Evolutionary conservation across 805 yeast genomes (phyloP).

Genomic region (Jamesozyma jinghongensis): DNA sequence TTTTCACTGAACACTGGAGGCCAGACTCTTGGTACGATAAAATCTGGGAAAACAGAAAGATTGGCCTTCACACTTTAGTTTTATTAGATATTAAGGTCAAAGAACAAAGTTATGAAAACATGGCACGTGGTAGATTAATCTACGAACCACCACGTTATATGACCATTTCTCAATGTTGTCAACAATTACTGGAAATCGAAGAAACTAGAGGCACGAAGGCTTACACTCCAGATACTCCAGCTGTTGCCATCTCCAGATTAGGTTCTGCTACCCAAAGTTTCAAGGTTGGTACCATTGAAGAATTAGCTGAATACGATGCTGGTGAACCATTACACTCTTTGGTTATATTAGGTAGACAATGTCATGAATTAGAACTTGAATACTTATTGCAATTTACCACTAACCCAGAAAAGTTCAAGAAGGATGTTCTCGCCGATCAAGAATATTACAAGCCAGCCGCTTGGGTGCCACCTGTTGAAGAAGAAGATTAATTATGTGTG

Average conservation of each 20-base stretch:
- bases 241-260: constrained; percentile 84
- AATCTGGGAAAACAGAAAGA: constrained; percentile 75
- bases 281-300: constrained; percentile 74
- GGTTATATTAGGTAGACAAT: constrained; percentile 83
- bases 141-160: constrained; percentile 97
- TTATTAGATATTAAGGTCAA: constrained; percentile 90
- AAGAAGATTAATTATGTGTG: constrained; percentile 18
- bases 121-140: constrained; percentile 84
- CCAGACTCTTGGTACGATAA: constrained; percentile 93
- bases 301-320: constrained; percentile 72
- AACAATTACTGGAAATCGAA: constrained; percentile 82
- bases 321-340: constrained; percentile 94
- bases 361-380: constrained; percentile 87
- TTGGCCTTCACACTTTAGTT: constrained; percentile 86
- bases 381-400: constrained; percentile 70
- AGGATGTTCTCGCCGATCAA: constrained; percentile 44
- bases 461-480: constrained; percentile 43
- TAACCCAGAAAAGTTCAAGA: constrained; percentile 41
- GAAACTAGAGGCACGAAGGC: constrained; percentile 66
- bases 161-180: constrained; percentile 84
- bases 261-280: constrained; percentile 80
- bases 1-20: constrained; percentile 91
- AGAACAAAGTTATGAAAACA: constrained; percentile 89
- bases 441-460: constrained; percentile 68
- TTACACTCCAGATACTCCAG: constrained; percentile 80